Base-by-base conservation (phyloP, 192 early-diverging fungal species). In the Linderina pennispora region DNA sequence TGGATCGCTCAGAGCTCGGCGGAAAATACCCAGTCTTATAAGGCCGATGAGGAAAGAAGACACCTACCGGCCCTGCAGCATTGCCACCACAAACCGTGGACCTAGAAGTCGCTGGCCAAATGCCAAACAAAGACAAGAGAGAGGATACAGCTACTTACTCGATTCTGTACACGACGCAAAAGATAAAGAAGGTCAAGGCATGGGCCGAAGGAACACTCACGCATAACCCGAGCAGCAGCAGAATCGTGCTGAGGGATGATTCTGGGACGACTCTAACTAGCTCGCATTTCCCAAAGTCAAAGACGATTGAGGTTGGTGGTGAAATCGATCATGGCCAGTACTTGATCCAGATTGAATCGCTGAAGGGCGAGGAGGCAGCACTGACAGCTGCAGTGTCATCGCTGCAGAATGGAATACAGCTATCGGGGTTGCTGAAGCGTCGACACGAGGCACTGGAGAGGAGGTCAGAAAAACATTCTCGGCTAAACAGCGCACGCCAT, bases 161-260 rank as follows among this genome's bases (percentile, higher is more conserved):
- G 2, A 51, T 53, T 3, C 59, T 74, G 9, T 67, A 63, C 33
- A 74, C 71, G 4, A 58, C 55, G 9, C 71, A 74, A 40, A 74
- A 67, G 35, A 35, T 41, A 1, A 67, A 74, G 24, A 74, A 74
- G 49, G 45, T 54, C 22, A 74, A 74, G 50, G 41, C 64, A 22
- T 74, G 71, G 71, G 47, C 58, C 4, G 71, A 74, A 21, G 71
- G 71, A 4, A 50, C 37, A 15, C 23, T 62, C 37, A 11, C 22
- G 20, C 46, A 45, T 15, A 28, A 40, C 10, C 33, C 45, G 7
- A 26, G 15, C 24, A 53, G 54, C 17, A 38, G 43, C 10, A 54
- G 48, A 32, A 43, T 62, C 23, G 40, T 43, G 2, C 51, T 70
- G n/a, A 58, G 53, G 28, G 47, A 40, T 21, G 50, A 62, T 3